phyloP scores from a whole-genome alignment of 495 filamentous ascomycete species.

The Penicillium malachiteum region DNA sequence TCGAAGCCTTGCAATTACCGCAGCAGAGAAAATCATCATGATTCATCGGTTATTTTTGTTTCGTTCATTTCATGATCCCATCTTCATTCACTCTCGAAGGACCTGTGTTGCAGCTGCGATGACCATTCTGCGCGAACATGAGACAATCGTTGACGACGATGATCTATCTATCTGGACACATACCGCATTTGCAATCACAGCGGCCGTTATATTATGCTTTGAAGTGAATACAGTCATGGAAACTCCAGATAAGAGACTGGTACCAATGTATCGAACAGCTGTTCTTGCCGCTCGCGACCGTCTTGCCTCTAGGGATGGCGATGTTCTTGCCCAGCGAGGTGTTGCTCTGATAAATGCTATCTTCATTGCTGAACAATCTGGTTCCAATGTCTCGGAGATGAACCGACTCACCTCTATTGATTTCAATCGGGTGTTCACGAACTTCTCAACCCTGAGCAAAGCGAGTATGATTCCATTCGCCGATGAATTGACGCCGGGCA shows the following conservation, averaged over 20 bases:
- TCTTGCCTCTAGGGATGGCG: conserved; percentile 19
- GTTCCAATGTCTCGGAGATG: neutral
- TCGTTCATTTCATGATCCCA: conserved; percentile 40
- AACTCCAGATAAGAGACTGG: conserved; percentile 5
- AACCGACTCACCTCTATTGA: conserved; percentile 16
- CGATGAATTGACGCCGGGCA: conserved; percentile 19
- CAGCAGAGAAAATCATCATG: conserved; percentile 54
- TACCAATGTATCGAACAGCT: conserved; percentile 23
- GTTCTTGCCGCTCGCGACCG: conserved; percentile 26
- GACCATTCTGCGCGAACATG: conserved; percentile 45
- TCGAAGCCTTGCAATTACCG: conserved; percentile 41
- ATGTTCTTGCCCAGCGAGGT: conserved; percentile 30
- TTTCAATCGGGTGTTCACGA: conserved; percentile 26
- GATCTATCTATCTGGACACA: conserved; percentile 35
- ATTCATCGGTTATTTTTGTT: conserved; percentile 49
- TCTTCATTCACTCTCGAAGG: conserved; percentile 40
- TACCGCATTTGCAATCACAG: conserved; percentile 32
- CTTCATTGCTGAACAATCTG: conserved; percentile 21
- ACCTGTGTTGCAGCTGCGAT: conserved; percentile 46
- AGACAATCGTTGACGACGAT: conserved; percentile 29
- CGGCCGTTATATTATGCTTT: conserved; percentile 33
- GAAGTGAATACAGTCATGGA: conserved; percentile 25
- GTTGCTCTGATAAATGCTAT: conserved; percentile 35
- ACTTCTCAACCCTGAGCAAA: conserved; percentile 26
- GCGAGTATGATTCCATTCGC: conserved; percentile 11